Conservation (phyloP, 768 basidiomycete genomes). For the Tulasnella sp. region DNA sequence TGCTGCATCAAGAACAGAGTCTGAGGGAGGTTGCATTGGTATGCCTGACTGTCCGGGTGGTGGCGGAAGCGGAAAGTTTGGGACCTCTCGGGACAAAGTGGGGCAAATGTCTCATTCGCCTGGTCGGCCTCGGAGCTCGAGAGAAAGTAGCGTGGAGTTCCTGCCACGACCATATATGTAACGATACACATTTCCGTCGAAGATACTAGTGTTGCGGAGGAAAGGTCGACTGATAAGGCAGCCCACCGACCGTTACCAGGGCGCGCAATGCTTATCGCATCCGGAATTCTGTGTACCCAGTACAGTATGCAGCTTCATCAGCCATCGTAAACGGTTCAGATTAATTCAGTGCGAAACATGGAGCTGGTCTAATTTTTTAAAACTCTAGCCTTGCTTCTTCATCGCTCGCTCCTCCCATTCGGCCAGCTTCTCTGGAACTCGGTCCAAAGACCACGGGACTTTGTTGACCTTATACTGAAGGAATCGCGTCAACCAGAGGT, state of each 20-base stretch:
- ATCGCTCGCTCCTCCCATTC: constrained; percentile 7
- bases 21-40: background rate
- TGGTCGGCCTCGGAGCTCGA: background rate
- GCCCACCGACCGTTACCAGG: no score
- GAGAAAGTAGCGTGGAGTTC: no score
- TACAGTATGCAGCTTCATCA: no score
- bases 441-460: constrained; percentile 5
- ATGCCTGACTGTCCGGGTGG: background rate
- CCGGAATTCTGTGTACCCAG: background rate
- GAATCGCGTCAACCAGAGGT: background rate
- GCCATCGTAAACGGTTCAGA: no score
- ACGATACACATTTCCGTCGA: background rate
- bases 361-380: background rate
- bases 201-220: background rate
- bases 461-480: constrained; percentile 18
- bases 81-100: background rate
- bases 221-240: background rate
- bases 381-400: background rate
- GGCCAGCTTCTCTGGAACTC: background rate
- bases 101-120: background rate
- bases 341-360: no score
- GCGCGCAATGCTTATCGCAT: background rate
- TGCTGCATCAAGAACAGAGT: background rate
- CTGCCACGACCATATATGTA: background rate
- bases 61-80: background rate